A percentile compares a stretch with the other conserved stretches of the same genome.
Conservation (phyloP, 176 grass and related monocot genomes). For the Oryza punctata region DNA sequence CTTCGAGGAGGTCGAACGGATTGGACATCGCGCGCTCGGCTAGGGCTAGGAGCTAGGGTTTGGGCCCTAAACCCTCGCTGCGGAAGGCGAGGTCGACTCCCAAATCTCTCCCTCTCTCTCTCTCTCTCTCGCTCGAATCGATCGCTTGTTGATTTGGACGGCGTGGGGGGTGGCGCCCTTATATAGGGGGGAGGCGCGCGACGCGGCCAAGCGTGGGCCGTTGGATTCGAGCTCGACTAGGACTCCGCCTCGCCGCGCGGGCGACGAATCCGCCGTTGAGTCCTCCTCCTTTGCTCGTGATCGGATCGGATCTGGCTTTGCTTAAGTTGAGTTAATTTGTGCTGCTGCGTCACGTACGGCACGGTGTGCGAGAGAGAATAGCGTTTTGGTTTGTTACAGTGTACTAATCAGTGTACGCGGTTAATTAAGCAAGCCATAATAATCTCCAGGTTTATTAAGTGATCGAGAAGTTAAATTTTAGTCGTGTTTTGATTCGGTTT, state of each 20-base stretch:
- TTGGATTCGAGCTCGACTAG: neutral
- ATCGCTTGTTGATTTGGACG: neutral
- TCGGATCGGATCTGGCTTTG: neutral
- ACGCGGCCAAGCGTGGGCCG: neutral
- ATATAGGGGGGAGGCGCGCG: neutral
- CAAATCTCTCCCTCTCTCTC: too few species aligned
- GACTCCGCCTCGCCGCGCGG: too few species aligned
- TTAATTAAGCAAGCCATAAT: neutral
- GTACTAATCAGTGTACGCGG: neutral
- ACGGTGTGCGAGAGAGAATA: too few species aligned
- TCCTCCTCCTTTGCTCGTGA: neutral
- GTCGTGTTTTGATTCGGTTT: neutral
- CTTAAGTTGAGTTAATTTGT: neutral
- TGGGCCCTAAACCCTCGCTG: constrained; percentile 14
- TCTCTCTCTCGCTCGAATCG: neutral
- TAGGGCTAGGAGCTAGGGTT: constrained; percentile 29
- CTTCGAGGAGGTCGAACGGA: constrained; percentile 34
- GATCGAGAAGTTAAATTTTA: too few species aligned
- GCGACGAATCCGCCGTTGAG: neutral
- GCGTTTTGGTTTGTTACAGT: neutral
- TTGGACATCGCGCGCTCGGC: constrained; percentile 22
- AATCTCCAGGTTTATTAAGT: neutral
- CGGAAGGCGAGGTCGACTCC: too few species aligned
- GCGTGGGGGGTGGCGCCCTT: neutral
- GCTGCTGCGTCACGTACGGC: too few species aligned